These are phyloP conservation scores for Trichoderma sp. DNA, from an alignment of 2,329 filamentous ascomycete genomes.

Conservation along the genomic window DNA sequence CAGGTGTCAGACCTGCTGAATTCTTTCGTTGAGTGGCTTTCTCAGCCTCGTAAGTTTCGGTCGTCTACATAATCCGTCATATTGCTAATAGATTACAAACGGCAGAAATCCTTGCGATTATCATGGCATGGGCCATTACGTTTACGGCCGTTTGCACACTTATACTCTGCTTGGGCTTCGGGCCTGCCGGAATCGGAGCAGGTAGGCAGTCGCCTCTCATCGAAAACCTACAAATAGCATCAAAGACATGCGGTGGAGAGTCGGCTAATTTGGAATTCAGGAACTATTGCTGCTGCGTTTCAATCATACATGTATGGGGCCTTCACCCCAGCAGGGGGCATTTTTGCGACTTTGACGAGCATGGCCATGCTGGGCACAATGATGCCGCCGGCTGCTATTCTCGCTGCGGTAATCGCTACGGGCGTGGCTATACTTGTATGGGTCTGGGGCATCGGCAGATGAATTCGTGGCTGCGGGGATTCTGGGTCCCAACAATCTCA, in stretches of 20 bases:
- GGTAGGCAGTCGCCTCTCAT: slow-evolving; percentile 1
- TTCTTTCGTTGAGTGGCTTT: slow-evolving; percentile 10
- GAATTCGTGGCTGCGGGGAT: background rate
- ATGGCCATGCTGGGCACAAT: slow-evolving; percentile 26
- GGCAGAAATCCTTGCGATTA: slow-evolving; percentile 12
- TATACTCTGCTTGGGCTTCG: slow-evolving; percentile 26
- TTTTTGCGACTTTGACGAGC: slow-evolving; percentile 24
- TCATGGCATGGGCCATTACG: slow-evolving; percentile 22
- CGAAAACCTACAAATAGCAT: background rate
- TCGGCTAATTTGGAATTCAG: background rate
- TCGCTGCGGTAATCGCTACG: slow-evolving; percentile 13
- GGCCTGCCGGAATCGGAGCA: slow-evolving; percentile 26
- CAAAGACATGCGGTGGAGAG: background rate
- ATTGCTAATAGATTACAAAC: background rate
- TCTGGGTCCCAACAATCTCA: background rate
- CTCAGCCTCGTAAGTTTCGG: slow-evolving; percentile 20
- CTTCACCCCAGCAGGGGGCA: slow-evolving; percentile 22
- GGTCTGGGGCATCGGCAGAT: slow-evolving; percentile 9
- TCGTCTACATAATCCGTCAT: background rate
- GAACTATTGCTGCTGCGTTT: slow-evolving; percentile 23
- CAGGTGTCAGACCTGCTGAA: background rate
- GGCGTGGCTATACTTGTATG: slow-evolving; percentile 6
- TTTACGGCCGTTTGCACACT: slow-evolving; percentile 21
- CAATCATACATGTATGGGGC: slow-evolving; percentile 27
- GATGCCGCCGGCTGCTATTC: slow-evolving; percentile 25